Percentiles rank a stretch among this genome's conserved stretches.
Conservation (phyloP, 2,329 filamentous ascomycete genomes). For the Mycosphaerella sp. region DNA sequence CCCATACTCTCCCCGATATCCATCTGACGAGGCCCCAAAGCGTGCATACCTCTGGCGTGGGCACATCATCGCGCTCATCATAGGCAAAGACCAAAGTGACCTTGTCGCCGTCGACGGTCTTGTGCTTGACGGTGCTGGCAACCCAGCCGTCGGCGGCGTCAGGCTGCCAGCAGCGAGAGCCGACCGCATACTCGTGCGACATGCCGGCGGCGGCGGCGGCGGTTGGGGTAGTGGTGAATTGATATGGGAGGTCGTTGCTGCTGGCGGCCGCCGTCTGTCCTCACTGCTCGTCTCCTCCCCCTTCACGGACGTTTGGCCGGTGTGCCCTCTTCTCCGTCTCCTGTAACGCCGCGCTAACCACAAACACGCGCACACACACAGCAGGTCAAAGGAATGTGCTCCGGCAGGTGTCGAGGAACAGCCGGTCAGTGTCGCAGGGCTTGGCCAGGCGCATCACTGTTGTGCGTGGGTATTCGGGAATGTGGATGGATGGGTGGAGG, state of each 20-base stretch:
- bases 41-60: conserved; percentile 13
- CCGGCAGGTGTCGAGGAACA: neutral
- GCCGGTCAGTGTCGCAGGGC: neutral
- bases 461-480: neutral
- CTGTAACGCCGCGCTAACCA: conserved; percentile 5
- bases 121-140: conserved; percentile 86
- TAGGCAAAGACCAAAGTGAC: conserved; percentile 81
- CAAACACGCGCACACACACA: neutral
- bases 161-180: conserved; percentile 97
- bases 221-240: neutral
- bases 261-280: neutral
- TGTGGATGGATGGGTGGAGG: neutral
- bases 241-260: neutral
- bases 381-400: conserved; percentile 4
- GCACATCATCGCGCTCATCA: conserved; percentile 50
- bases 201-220: conserved; percentile 43
- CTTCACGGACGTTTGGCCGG: neutral
- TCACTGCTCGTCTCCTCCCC: conserved; percentile 4
- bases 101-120: conserved; percentile 76
- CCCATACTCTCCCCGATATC: neutral
- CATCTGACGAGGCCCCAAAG: neutral
- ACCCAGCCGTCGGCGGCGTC: conserved; percentile 96
- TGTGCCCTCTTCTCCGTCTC: neutral
- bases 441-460: conserved; percentile 6
- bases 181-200: conserved; percentile 86